Evolutionary conservation across 108 stramenopile species (phyloP), one percentile per base, ranked within the genome.

Genomic region (Fragilaria crotonensis): DNA sequence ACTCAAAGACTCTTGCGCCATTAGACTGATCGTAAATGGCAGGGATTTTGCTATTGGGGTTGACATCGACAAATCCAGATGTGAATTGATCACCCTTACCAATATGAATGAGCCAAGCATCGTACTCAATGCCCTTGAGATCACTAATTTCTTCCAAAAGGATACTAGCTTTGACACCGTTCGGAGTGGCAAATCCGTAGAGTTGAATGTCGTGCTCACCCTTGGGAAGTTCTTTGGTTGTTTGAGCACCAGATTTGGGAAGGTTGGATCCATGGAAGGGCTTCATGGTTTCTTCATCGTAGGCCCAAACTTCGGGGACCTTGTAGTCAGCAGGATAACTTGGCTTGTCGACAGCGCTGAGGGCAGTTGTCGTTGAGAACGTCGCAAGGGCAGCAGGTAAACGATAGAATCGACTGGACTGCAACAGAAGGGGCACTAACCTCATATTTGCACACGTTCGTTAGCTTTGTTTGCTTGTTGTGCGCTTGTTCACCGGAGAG

Each of bases 21-120:
- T 67, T 59, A 48, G 73, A 59, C 29, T 52, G 52, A 1, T 57
- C 66, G 30, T 30, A 30, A 31, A 78, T 23, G n/a, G 76, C 73
- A 18, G 79, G 79, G 48, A 80, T 80, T 66, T 78, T 78, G 20
- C 60, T 62, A 69, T 80, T 80, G 5, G 79, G 79, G 65, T 80
- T 80, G 20, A 80, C 33, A 4, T 33, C 29, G 7, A 78, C 73
- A 46, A 78, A 80, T 7, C 76, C 76, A 22, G 57, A 48, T 1
- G 66, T 68, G 50, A 79, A 79, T 63, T 79, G 77, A 20, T 25
- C 51, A n/a, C n/a, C n/a, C n/a, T n/a, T n/a, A 44, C 68, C 62
- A 46, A 79, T 79, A 47, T 63, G 47, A 22, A 73, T 73, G 23
- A 21, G 32, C 49, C 68, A 73, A 18, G 72, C 73, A 32, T 75